Percentiles rank a stretch among this genome's conserved stretches.
Evolutionary conservation across 805 yeast species (phyloP).

Genomic region (Isabelozyma gotoi): DNA sequence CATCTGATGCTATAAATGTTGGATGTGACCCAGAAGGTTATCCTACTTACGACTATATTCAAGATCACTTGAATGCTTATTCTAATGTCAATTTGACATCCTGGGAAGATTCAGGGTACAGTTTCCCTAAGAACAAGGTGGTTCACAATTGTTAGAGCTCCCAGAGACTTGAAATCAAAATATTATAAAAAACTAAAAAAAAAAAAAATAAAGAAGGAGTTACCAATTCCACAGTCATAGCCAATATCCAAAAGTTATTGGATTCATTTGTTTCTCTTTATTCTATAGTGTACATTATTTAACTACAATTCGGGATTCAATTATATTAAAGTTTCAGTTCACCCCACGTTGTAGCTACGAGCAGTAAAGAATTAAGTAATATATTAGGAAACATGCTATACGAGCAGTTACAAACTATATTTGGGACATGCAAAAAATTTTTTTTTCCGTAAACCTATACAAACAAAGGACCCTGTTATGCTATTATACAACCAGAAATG

Average conservation of each 20-base stretch:
- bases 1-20: slow-evolving; percentile 50
- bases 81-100: slow-evolving; percentile 60
- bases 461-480: no score
- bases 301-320: not conserved
- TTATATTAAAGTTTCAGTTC: not conserved
- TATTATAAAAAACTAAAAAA: no score
- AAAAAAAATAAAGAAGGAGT: no score
- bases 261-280: not conserved
- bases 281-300: not conserved
- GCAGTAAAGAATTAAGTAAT: no score
- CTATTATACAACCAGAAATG: not conserved
- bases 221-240: not conserved
- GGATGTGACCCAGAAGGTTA: slow-evolving; percentile 82
- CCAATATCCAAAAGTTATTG: not conserved
- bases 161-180: no score
- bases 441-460: not conserved
- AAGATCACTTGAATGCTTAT: slow-evolving; percentile 66
- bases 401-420: no score
- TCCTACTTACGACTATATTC: slow-evolving; percentile 82
- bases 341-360: not conserved
- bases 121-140: slow-evolving; percentile 30
- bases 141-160: not conserved
- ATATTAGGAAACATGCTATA: no score
- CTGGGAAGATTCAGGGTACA: slow-evolving; percentile 73
- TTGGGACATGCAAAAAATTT: not conserved